Percentiles rank a stretch among this genome's conserved stretches.
Evolutionary conservation across 176 grass and related monocot species (phyloP).

Genomic region (Coix lacrymajobi): DNA sequence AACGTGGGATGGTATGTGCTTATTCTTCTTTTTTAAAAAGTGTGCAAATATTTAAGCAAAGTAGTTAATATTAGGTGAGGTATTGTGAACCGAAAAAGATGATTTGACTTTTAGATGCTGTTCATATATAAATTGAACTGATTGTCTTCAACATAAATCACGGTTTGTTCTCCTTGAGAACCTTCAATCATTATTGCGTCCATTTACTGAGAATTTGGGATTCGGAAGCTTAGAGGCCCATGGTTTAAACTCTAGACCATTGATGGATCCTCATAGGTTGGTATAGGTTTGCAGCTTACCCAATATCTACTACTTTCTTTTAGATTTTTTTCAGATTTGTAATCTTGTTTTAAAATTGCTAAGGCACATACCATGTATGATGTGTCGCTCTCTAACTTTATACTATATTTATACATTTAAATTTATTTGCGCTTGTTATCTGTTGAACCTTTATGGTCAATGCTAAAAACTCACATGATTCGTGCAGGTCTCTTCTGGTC

Average conservation of each 20-base stretch:
- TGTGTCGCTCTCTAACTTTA: not conserved
- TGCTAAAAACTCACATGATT: not conserved
- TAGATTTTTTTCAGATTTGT: not conserved
- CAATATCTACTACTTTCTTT: not conserved
- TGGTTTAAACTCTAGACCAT: not conserved
- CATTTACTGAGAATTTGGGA: not conserved
- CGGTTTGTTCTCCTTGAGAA: not conserved
- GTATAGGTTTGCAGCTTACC: not conserved
- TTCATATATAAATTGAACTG: not conserved
- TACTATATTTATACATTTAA: not conserved
- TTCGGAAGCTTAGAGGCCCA: not conserved
- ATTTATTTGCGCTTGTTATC: not conserved
- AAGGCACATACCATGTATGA: not conserved
- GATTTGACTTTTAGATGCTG: not conserved
- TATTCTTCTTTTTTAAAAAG: not conserved
- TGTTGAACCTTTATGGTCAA: not conserved
- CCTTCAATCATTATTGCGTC: not conserved
- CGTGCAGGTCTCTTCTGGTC: constrained; percentile 68
- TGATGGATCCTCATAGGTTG: not conserved
- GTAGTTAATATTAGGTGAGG: not conserved
- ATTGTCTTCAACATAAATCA: not conserved
- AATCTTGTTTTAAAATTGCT: not conserved
- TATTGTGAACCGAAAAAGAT: not conserved
- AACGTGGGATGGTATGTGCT: too few relatives aligned
- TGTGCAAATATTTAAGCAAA: not conserved